Evolutionary conservation across 345 rosid genomes (phyloP), one percentile per base, ranked within the genome.

Genomic region (Salix dunnii): DNA sequence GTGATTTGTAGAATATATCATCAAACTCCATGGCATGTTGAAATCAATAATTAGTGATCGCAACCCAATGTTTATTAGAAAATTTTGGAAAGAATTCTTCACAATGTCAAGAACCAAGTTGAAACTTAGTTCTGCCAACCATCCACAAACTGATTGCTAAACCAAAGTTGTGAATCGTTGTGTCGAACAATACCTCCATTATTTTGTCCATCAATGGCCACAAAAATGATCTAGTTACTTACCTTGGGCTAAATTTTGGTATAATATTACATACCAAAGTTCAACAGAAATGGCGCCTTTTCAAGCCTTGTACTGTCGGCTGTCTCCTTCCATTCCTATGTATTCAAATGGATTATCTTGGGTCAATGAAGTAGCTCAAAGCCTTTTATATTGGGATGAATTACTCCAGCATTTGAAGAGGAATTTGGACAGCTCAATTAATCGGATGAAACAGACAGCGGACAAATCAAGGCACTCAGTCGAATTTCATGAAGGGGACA

Each of bases 1-100:
- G 5, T 0, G 14, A 1, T 48, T 48, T 48, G 5, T 48, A 48
- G 21, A 48, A 16, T 1, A 48, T 0, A 48, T 48, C 0, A 0
- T 48, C 20, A 48, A 48, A 48, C 21, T 31, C 21, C 27, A 48
- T 1, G 30, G 63, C 4, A 2, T 49, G 3, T 42, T 1, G 0
- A 7, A 2, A 0, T 49, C 40, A 0, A 70, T 49, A 13, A 1
- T 70, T 0, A 14, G 25, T 1, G 18, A 49, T 0, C 0, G 27
- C 0, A 42, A 49, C 30, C 12, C 14, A 0, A 2, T 7, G 0
- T 70, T 49, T 27, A 30, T 42, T 0, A 70, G 38, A 3, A 8
- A 16, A 27, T 70, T 70, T 28, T 46, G 6, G 38, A 3, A 27
- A 17, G 73, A 48, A 18, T 5, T 70, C 0, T 48, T 43, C 23